Evolutionary conservation across 306 rosid genomes (phyloP).

Genomic region (Elaeagnus macrophylla): DNA sequence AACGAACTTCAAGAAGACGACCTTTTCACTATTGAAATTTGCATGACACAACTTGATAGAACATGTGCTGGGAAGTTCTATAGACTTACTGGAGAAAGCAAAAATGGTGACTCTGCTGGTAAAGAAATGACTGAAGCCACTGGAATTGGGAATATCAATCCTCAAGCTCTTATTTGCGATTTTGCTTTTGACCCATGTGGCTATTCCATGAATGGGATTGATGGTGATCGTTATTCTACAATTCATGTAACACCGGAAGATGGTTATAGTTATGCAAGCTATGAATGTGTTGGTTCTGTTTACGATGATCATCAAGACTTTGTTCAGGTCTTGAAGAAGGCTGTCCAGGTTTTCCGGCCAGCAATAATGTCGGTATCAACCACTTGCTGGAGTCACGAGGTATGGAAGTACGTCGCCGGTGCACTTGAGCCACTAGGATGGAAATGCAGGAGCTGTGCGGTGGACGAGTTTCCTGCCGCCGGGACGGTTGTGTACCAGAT

Average conservation of each 20-base stretch:
- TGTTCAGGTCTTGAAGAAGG: constrained; percentile 55
- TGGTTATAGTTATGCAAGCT: constrained; percentile 95
- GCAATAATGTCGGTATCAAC: constrained; percentile 79
- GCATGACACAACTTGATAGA: constrained; percentile 91
- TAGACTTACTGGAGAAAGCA: constrained; percentile 34
- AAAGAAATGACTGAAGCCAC: constrained; percentile 78
- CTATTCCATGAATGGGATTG: constrained; percentile 84
- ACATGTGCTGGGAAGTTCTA: constrained; percentile 58
- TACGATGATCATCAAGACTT: constrained; percentile 34
- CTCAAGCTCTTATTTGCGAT: constrained; percentile 63
- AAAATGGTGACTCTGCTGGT: constrained; percentile 58
- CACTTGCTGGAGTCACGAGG: constrained; percentile 38
- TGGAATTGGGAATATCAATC: constrained; percentile 60
- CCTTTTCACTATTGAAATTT: constrained; percentile 65
- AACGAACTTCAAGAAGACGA: constrained; percentile 16
- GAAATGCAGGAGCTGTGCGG: constrained; percentile 70
- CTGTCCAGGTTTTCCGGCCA: constrained; percentile 75
- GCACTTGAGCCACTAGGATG: constrained; percentile 68
- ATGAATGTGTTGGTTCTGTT: constrained; percentile 59
- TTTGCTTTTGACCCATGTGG: constrained; percentile 90
- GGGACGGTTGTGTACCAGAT: constrained; percentile 72
- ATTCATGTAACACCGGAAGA: constrained; percentile 95
- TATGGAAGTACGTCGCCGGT: constrained; percentile 44
- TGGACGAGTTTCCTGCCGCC: constrained; percentile 68
- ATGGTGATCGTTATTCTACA: constrained; percentile 76